Evolutionary conservation across 345 rosid species (phyloP), one percentile per base, ranked within the genome.

Genomic region (Geranium rotundifolium): DNA sequence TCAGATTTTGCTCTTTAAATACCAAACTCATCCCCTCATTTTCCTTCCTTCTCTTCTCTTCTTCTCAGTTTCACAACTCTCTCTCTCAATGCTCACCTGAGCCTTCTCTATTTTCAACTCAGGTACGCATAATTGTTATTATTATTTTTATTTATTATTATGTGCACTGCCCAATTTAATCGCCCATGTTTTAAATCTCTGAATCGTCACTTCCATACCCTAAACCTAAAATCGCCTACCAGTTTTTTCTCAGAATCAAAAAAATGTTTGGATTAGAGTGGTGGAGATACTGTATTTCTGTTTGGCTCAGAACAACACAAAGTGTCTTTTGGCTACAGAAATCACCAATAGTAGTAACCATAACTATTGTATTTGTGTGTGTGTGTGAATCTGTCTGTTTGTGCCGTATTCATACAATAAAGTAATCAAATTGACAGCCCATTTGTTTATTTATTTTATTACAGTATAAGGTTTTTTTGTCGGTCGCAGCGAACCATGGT

Each of bases 1-100:
- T 46, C 61, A 54, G 18, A 70, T 68, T 69, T 65, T 58, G 70
- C 75, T 81, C 89, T 85, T 85, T 88, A 88, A 84, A 88, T 85
- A 84, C 69, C 62, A 58, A 64, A 49, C 12, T 34, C 73, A 64
- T 68, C 65, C 12, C 77, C 66, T 67, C 18, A 66, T 13, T 19
- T 63, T 54, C 60, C 65, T 52, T 71, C 72, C 71, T 73, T 72
- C 61, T 39, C 62, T 62, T 50, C 54, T 46, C 19, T 54, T 61
- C 39, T 55, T 34, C 68, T 27, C 13, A 9, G 12, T 46, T 8
- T 34, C 41, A 8, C 52, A 10, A 5, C 52, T 46, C 16, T 46
- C 13, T 14, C 10, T 46, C 16, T 46, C 52, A 2, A 12, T 46
- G 14, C 52, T 46, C 52, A 46, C 14, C 52, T 46, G 52, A 46